These are phyloP conservation scores for Chrysophaeum taylorii DNA, from an alignment of 352 stramenopile species.

Conservation along the genomic window DNA sequence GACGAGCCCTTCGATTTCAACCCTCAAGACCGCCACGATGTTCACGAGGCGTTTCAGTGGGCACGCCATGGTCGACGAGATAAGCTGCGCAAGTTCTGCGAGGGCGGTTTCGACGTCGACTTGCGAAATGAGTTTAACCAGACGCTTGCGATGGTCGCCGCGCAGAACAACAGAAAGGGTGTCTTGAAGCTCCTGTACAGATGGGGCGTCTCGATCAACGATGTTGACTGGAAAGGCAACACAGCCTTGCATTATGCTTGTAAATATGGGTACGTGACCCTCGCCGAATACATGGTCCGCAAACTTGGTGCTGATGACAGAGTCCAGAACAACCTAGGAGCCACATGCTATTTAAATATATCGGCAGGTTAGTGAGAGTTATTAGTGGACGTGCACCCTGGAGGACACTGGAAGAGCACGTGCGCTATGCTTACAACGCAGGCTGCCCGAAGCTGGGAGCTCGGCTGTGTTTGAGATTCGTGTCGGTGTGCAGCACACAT, in stretches of 20 bases:
- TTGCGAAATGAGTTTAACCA: neutral
- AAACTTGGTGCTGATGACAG: slow-evolving; percentile 3
- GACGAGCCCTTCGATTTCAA: slow-evolving; percentile 7
- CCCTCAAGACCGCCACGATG: neutral
- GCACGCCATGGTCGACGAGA: slow-evolving; percentile 3
- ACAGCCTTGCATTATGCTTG: slow-evolving; percentile 2
- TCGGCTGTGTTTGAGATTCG: too few relatives aligned
- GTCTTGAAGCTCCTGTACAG: neutral
- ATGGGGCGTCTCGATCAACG: slow-evolving; percentile 5
- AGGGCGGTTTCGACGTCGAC: slow-evolving; percentile 10
- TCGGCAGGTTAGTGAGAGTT: too few relatives aligned
- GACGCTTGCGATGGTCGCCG: slow-evolving; percentile 6
- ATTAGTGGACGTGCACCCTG: too few relatives aligned
- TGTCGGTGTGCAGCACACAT: too few relatives aligned
- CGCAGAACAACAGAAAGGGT: slow-evolving; percentile 12
- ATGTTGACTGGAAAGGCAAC: slow-evolving; percentile 6
- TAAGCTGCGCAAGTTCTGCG: neutral
- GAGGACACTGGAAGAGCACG: too few relatives aligned
- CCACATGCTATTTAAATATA: neutral
- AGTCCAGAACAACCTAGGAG: neutral
- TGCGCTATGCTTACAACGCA: too few relatives aligned
- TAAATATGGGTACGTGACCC: neutral
- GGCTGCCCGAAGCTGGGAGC: too few relatives aligned
- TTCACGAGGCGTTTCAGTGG: neutral
- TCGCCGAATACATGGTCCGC: slow-evolving; percentile 8